Base-by-base conservation (phyloP, 1,284 basidiomycete genomes). In the Fistulina hepatica region DNA sequence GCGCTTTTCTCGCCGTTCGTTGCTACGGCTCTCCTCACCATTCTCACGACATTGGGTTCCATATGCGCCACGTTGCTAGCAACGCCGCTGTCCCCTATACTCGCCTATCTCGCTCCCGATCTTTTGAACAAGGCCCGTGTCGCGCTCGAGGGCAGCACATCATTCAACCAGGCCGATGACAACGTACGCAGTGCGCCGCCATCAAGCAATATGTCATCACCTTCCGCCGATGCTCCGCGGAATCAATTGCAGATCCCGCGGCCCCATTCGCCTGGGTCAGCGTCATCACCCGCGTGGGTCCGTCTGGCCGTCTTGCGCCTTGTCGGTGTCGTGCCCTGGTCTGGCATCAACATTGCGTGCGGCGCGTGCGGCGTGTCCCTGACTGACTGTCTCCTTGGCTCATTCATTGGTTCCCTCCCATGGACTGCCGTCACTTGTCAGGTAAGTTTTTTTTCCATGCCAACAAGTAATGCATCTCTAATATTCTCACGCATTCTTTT, bases 281-380 rank as follows among this genome's bases (percentile, higher is more conserved):
- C 13, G 10, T 13, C 28, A 15, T n/a, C 28, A 3, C 28, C 28
- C 28, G 28, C 13, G 28, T 93, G 89, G 90, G 77, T 89, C 23
- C 75, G 88, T 22, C 63, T 93, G 34, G 79, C 85, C 5, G 71
- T 92, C 43, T 73, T 94, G 48, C 76, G 89, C 31, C 76, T 92
- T 37, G 74, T 92, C 53, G 89, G 90, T 19, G 76, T 94, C 37
- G 86, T 94, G 7, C 89, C 89, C 4, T 94, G 89, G 89, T 88
- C 84, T 37, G 90, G 86, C 39, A 89, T 94, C 65, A 94, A 94
- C 55, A 83, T 94, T 42, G 90, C 90, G 21, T 91, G 83, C 56
- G 89, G 89, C 33, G 85, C 92, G 12, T 86, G 85, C 49, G 81
- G 83, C 22, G 86, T 94, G 17, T 63, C 75, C 5, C 52, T 84